These are phyloP conservation scores for Cercospora berteroae DNA, from an alignment of 2,329 filamentous ascomycete genomes.

Conservation along the genomic window DNA sequence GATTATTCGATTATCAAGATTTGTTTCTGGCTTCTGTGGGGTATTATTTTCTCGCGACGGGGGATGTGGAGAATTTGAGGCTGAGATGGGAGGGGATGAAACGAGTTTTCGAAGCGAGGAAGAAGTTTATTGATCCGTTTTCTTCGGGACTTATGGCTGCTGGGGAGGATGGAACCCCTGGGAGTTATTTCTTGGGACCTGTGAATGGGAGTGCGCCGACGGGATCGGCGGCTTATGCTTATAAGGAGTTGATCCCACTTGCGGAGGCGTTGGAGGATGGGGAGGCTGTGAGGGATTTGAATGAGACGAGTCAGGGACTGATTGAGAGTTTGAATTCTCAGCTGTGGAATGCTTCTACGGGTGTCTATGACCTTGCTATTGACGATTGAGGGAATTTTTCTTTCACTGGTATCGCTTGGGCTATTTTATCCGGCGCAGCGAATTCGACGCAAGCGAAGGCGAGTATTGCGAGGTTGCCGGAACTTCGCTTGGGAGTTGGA, in stretches of 20 bases:
- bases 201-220: constrained; percentile 35
- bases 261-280: constrained; percentile 37
- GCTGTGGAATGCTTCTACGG: constrained; percentile 38
- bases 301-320: constrained; percentile 26
- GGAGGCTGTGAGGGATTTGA: constrained; percentile 28
- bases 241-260: constrained; percentile 32
- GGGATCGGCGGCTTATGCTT: constrained; percentile 31
- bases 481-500: constrained; percentile 38
- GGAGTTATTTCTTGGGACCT: constrained; percentile 34
- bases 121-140: constrained; percentile 32
- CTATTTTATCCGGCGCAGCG: constrained; percentile 39
- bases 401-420: constrained; percentile 37
- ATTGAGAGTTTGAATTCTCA: constrained; percentile 33
- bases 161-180: not conserved
- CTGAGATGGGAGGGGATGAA: constrained; percentile 33
- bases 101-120: constrained; percentile 21
- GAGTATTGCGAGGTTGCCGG: constrained; percentile 35
- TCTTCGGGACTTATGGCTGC: constrained; percentile 32
- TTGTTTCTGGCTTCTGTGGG: constrained; percentile 33
- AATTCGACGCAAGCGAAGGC: constrained; percentile 34
- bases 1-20: constrained; percentile 37
- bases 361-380: constrained; percentile 36
- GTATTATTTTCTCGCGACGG: constrained; percentile 33
- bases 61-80: constrained; percentile 23
- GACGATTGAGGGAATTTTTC: constrained; percentile 36